Conservation (phyloP, 2,329 filamentous ascomycete genomes). For the Xylariomycetidae sp. region DNA sequence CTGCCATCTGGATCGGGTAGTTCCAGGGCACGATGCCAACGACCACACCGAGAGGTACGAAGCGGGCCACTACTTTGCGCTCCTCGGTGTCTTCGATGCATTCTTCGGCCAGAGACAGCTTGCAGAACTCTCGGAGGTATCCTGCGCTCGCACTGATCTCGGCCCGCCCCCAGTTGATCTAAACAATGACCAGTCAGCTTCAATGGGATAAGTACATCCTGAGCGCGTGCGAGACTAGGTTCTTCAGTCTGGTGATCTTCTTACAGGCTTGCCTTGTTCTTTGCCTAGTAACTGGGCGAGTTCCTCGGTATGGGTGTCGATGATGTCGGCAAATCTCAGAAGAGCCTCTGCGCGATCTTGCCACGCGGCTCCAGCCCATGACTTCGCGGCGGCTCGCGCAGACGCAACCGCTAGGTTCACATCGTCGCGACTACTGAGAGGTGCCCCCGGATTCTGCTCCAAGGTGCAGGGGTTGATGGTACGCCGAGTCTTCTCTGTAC, state of each 20-base stretch:
- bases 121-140: slow-evolving; percentile 2
- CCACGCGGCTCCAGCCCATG: neutral
- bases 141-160: slow-evolving; percentile 1
- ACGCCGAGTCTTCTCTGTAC: neutral
- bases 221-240: neutral
- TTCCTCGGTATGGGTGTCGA: neutral
- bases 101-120: neutral
- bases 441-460: neutral
- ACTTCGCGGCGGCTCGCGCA: neutral
- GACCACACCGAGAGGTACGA: slow-evolving; percentile 5
- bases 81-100: slow-evolving; percentile 2
- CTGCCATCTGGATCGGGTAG: slow-evolving; percentile 31
- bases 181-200: neutral
- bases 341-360: neutral
- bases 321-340: neutral
- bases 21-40: slow-evolving; percentile 21
- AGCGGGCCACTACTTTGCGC: slow-evolving; percentile 1
- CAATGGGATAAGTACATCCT: neutral
- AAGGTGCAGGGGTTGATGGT: neutral
- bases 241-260: neutral
- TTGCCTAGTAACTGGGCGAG: neutral
- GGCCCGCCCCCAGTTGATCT: neutral
- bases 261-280: neutral
- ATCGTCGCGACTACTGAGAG: neutral
- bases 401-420: neutral